Evolutionary conservation across 2,329 filamentous ascomycete genomes (phyloP).

Genomic region (Penicillium sp.): DNA sequence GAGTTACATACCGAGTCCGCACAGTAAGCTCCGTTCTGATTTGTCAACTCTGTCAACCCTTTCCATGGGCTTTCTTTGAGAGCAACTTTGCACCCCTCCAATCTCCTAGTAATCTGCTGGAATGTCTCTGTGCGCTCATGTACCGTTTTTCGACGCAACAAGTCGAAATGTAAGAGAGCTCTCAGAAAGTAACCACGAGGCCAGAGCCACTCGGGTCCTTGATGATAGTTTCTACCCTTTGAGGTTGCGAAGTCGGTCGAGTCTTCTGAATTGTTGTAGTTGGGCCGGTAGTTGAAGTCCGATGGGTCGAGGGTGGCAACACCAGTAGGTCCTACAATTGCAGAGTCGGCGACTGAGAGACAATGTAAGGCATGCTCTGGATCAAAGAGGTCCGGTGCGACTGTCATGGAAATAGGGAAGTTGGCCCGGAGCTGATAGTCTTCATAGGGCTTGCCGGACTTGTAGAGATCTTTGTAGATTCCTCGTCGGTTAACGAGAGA

Average conservation of each 20-base stretch:
- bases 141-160: constrained; percentile 62
- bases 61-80: constrained; percentile 81
- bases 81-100: constrained; percentile 79
- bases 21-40: constrained; percentile 81
- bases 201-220: constrained; percentile 98
- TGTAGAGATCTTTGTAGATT: constrained; percentile 97
- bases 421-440: constrained; percentile 96
- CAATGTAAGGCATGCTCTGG: constrained; percentile 72
- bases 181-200: constrained; percentile 93
- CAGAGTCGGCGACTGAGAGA: constrained; percentile 72
- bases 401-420: constrained; percentile 92
- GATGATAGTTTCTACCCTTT: constrained; percentile 96
- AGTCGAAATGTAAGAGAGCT: constrained; percentile 84
- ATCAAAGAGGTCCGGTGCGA: constrained; percentile 83
- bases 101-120: constrained; percentile 83
- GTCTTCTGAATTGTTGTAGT: constrained; percentile 94
- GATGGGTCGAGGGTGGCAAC: constrained; percentile 94
- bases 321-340: constrained; percentile 79
- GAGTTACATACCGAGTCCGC: constrained; percentile 69
- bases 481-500: constrained; percentile 80
- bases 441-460: constrained; percentile 89
- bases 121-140: constrained; percentile 80
- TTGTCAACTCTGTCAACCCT: constrained; percentile 86
- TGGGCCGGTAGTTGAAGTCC: constrained; percentile 88
- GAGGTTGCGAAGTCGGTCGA: constrained; percentile 84